Conservation (phyloP, 1,139 yeast species). For the Diutina pseudorugosa region DNA sequence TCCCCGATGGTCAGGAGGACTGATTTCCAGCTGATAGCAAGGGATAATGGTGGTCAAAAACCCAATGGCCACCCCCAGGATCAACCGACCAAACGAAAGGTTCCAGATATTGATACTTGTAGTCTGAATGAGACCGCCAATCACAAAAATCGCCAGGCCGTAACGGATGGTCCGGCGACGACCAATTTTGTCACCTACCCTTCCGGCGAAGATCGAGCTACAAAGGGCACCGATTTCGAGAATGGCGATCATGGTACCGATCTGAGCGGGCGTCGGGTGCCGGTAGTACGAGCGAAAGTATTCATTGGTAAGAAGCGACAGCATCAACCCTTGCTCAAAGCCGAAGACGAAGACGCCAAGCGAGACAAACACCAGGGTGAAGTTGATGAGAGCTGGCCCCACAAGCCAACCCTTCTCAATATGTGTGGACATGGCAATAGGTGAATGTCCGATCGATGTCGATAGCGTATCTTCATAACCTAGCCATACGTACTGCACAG, state of each 20-base stretch:
- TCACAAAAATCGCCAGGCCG: constrained; percentile 69
- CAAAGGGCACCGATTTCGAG: constrained; percentile 76
- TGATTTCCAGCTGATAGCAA: constrained; percentile 82
- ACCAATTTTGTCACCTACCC: constrained; percentile 70
- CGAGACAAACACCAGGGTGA: constrained; percentile 48
- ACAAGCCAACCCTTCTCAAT: constrained; percentile 33
- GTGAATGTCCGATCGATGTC: neutral
- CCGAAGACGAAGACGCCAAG: constrained; percentile 51
- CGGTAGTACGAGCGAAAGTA: constrained; percentile 64
- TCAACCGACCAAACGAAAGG: constrained; percentile 62
- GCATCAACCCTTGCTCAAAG: constrained; percentile 52
- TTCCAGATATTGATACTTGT: constrained; percentile 33
- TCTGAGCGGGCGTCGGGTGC: constrained; percentile 54
- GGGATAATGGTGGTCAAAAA: constrained; percentile 91
- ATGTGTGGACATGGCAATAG: neutral
- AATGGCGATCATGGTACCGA: constrained; percentile 79
- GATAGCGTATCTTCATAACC: neutral
- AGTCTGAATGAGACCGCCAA: constrained; percentile 75
- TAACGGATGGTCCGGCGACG: constrained; percentile 69
- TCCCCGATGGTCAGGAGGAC: constrained; percentile 85
- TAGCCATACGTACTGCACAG: neutral
- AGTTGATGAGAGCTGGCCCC: constrained; percentile 39
- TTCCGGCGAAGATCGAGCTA: constrained; percentile 67
- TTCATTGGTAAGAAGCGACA: constrained; percentile 51
- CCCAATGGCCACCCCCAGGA: constrained; percentile 85